These are phyloP conservation scores for Blastobotrys peoriensis DNA, from an alignment of 805 yeast genomes.

Conservation along the genomic window DNA sequence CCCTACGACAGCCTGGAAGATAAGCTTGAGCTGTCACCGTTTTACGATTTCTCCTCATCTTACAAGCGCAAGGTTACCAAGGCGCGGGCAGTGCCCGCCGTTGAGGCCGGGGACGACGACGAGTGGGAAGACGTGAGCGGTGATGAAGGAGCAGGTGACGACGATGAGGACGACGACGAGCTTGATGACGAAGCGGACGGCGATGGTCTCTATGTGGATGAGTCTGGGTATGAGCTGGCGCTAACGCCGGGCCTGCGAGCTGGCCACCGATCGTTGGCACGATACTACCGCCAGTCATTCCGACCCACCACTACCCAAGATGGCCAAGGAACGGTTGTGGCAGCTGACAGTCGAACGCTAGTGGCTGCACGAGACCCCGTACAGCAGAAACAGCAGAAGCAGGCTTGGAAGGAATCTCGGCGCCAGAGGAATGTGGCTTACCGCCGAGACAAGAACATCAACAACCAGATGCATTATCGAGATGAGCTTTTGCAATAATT, in stretches of 20 bases:
- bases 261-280: constrained; percentile 73
- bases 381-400: constrained; percentile 43
- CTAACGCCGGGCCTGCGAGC: constrained; percentile 73
- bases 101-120: constrained; percentile 25
- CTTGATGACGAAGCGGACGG: constrained; percentile 24
- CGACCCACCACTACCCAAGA: constrained; percentile 49
- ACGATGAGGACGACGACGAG: constrained; percentile 22
- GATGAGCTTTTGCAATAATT: constrained; percentile 54
- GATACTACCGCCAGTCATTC: constrained; percentile 64
- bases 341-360: constrained; percentile 49
- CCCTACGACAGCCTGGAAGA: constrained; percentile 85
- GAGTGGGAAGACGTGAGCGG: constrained; percentile 34
- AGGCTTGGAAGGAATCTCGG: constrained; percentile 56
- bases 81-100: constrained; percentile 28
- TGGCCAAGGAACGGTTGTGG: constrained; percentile 67
- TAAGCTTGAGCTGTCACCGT: constrained; percentile 65
- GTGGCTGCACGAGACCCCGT: constrained; percentile 30
- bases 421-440: constrained; percentile 38
- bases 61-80: constrained; percentile 34
- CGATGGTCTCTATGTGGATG: constrained; percentile 40
- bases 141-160: constrained; percentile 16
- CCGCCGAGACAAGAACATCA: constrained; percentile 58
- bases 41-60: constrained; percentile 75
- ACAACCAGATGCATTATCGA: constrained; percentile 79
- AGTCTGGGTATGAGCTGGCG: constrained; percentile 57